Evolutionary conservation across 192 early-diverging fungal genomes (phyloP), one percentile per base, ranked within the genome.

Genomic region (Mortierella claussenii): DNA sequence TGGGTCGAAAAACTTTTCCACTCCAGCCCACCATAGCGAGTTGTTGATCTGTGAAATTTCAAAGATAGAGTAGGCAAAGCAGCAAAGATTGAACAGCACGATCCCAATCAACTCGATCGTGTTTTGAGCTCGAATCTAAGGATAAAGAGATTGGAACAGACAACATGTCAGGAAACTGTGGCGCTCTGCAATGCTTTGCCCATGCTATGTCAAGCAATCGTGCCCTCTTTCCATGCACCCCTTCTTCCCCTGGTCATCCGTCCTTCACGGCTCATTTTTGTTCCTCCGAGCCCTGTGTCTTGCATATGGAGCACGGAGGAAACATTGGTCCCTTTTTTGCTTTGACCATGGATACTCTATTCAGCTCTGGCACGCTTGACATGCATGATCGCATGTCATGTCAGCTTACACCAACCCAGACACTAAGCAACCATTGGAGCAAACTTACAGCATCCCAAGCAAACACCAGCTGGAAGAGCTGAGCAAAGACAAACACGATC

Each of bases 81-180:
- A 86, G 70, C 82, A 87, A 7, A 85, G n/a, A 63, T 92, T 89
- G 82, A 92, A 92, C 20, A 90, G 30, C n/a, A 92, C 75, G 18
- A 90, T 85, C 2, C 82, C 88, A 62, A 90, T 84, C 48, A 91
- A 78, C 57, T 93, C 88, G 45, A 93, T 92, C 12, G 89, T 91
- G 65, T 93, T 93, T 76, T 91, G 81, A 17, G 87, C 79, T 32
- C 79, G 86, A 0, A 91, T 80, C 90, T 92, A 55, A 21, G 20
- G 10, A 24, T 20, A 6, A 55, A 2, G 4, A n/a, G n/a, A n/a
- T n/a, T n/a, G n/a, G n/a, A n/a, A n/a, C n/a, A n/a, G n/a, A n/a
- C n/a, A n/a, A n/a, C n/a, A n/a, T n/a, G n/a, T n/a, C n/a, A n/a
- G n/a, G n/a, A n/a, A n/a, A n/a, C n/a, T n/a, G n/a, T n/a, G n/a